Conservation (phyloP, 495 filamentous ascomycete genomes). For the Echria macrotheca region DNA sequence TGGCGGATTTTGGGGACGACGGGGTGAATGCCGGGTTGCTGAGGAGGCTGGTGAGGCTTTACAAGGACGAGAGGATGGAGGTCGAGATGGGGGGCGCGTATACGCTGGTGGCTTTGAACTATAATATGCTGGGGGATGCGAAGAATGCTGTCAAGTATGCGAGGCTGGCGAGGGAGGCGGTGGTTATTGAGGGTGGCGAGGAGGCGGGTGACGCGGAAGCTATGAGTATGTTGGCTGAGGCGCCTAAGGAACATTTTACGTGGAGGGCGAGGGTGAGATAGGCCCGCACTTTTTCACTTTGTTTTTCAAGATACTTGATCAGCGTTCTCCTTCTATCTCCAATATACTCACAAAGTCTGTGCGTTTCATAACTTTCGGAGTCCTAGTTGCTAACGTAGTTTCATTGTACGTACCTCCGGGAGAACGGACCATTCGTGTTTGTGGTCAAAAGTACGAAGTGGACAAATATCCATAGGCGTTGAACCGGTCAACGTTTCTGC, state of each 20-base stretch:
- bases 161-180: constrained; percentile 17
- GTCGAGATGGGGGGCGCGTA: constrained; percentile 18
- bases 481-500: no score
- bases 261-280: constrained; percentile 18
- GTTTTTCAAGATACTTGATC: no score
- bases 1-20: constrained; percentile 14
- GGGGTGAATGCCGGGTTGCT: constrained; percentile 16
- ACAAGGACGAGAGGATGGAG: constrained; percentile 24
- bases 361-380: no score
- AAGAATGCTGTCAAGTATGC: constrained; percentile 19
- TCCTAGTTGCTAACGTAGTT: no score
- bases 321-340: no score
- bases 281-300: no score
- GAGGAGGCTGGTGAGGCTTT: constrained; percentile 19
- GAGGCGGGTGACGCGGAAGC: constrained; percentile 16
- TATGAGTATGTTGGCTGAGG: constrained; percentile 17
- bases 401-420: no score
- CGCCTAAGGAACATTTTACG: constrained; percentile 19
- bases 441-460: no score
- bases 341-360: no score
- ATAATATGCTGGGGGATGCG: constrained; percentile 25
- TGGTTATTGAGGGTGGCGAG: constrained; percentile 23
- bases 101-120: constrained; percentile 29
- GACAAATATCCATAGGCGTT: no score
- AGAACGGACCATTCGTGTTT: no score